Base-by-base conservation (phyloP, 331 rosid species). In the Ulmus americana region DNA sequence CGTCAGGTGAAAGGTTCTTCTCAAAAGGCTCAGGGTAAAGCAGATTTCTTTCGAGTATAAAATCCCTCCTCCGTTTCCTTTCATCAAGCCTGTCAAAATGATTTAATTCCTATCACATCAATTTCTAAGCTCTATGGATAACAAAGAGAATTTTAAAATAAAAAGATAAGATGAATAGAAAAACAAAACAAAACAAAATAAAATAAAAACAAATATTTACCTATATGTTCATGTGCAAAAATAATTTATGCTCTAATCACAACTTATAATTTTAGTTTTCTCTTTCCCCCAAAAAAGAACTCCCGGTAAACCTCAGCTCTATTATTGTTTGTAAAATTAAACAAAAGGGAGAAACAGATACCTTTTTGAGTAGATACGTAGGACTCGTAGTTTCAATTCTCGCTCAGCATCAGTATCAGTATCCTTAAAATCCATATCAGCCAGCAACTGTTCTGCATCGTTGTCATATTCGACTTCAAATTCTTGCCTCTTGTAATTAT, bases 361-460 rank as follows among this genome's bases (percentile, higher is more conserved):
- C 97, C 96, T 82, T 70, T 82, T 84, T 47, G 78, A 72, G 80
- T 91, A 91, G 66, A 88, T 77, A 47, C 60, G 96, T 35, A 91
- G 79, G 39, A 91, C 95, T 35, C 72, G 82, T 46, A 91, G 72
- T 74, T 91, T 91, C 73, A 73, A 45, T 77, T 80, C 83, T 58
- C 45, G 82, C 45, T 91, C 97, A 69, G 80, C 76, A 58, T 70
- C 77, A 55, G 86, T 72, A 70, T 88, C 97, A n/a, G 84, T 64
- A 75, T 84, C 91, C 66, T 77, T 84, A 72, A 85, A 91, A 72
- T 86, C 96, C 97, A 91, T 91, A 74, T 91, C 96, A 22, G 97
- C 97, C 58, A 91, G 78, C 64, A 88, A 67, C 72, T 79, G 96
- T 76, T 91, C 96, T 55, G 97, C 96, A 65, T 91, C 95, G 43